These are phyloP conservation scores for Coelastrella sp. DNA, from an alignment of 139 green algal species.

Conservation along the genomic window DNA sequence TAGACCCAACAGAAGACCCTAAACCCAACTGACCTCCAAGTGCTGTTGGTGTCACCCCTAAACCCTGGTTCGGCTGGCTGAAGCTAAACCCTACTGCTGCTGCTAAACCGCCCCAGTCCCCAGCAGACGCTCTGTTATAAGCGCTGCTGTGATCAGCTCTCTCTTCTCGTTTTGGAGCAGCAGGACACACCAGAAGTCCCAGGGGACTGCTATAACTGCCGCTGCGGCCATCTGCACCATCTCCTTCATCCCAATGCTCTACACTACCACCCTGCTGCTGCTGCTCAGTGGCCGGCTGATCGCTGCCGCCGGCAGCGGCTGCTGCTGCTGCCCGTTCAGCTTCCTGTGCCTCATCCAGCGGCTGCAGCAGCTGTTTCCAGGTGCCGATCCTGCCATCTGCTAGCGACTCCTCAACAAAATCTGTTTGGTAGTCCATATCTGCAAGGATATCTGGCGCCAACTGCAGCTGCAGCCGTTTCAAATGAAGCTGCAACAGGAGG, in stretches of 20 bases:
- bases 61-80: neutral
- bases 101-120: neutral
- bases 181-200: neutral
- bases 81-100: neutral
- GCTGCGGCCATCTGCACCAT: neutral
- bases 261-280: neutral
- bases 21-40: neutral
- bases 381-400: neutral
- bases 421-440: neutral
- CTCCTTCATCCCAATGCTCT: neutral
- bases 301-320: neutral
- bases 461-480: neutral
- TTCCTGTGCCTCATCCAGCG: neutral
- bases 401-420: neutral
- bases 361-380: constrained; percentile 10
- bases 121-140: neutral
- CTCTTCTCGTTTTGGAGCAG: constrained; percentile 4
- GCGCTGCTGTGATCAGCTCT: neutral
- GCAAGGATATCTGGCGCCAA: neutral
- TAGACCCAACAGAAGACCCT: neutral
- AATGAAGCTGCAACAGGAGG: neutral
- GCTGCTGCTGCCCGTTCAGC: constrained; percentile 8
- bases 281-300: neutral
- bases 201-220: neutral
- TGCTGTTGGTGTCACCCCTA: neutral